Base-by-base conservation (phyloP, 2,329 filamentous ascomycete species). In the Penicillium sp. region DNA sequence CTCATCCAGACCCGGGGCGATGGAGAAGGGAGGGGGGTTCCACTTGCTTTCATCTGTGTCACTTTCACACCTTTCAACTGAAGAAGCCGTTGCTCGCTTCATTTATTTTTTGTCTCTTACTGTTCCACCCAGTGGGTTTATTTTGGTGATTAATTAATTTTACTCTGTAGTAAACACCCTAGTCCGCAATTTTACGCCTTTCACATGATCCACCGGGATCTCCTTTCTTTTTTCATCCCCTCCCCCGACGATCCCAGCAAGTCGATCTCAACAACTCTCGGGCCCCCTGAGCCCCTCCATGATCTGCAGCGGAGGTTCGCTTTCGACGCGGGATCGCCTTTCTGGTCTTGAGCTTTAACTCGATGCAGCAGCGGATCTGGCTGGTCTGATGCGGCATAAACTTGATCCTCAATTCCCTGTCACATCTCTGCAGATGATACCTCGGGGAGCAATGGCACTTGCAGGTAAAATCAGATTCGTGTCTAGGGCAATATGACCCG, bases 141-240 rank as follows among this genome's bases (percentile, higher is more conserved):
- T 28, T 28, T 28, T 28, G 10, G 24, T 21, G 31, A 51, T 37
- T 37, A 48, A 55, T 23, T 16, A 6, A 45, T 28, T n/a, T 13
- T 43, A n/a, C n/a, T n/a, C n/a, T n/a, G n/a, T n/a, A 42, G 37
- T 52, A 48, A 44, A 37, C 19, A 39, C 34, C 13, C 9, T 34
- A 29, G 47, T 16, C 28, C 49, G 44, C 31, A 46, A 39, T 52
- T 52, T 55, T 39, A 33, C 21, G 26, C 18, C n/a, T 26, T 37
- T 53, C 51, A 47, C 54, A 54, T 56, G 54, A 53, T 54, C 36
- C 18, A 28, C 37, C 47, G 34, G 47, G 5, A 36, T 50, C 51
- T 44, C 33, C 13, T 37, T 42, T 23, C 47, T 39, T 34, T 14
- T 16, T 16, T 13, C 13, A 24, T 19, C 14, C 21, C 21, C 31